phyloP scores from a whole-genome alignment of 768 basidiomycete genomes.

The Tulasnella sp. region DNA sequence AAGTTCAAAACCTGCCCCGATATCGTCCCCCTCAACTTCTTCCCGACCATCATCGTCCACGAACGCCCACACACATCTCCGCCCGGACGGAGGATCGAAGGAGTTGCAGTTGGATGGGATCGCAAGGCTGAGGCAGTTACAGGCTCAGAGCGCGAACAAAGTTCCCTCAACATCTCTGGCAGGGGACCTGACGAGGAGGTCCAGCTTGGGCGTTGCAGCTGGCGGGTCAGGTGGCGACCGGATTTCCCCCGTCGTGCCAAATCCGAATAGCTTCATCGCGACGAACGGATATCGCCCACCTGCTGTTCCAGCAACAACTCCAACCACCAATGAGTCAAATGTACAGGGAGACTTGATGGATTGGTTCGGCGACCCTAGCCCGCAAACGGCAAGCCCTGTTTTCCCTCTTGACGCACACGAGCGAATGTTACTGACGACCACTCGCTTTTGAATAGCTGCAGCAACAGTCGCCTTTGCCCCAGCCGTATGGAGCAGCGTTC shows the following conservation, averaged over 20 bases:
- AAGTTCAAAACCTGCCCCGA: neutral
- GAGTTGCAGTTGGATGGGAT: conserved; percentile 4
- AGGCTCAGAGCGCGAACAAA: neutral
- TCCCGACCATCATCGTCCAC: neutral
- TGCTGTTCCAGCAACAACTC: conserved; percentile 4
- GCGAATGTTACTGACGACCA: neutral
- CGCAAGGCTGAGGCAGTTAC: neutral
- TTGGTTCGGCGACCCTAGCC: neutral
- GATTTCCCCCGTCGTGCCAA: neutral
- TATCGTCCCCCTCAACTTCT: neutral
- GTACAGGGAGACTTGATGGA: neutral
- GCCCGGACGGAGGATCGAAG: neutral
- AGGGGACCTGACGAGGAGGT: neutral
- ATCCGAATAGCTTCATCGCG: neutral
- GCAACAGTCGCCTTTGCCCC: neutral
- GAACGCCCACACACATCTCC: neutral
- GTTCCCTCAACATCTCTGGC: neutral
- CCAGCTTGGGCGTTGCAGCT: neutral
- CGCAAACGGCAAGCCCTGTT: neutral
- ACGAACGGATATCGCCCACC: neutral
- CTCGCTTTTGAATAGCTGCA: neutral
- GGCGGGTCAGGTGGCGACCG: neutral
- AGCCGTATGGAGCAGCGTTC: neutral
- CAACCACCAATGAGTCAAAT: neutral
- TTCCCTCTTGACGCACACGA: neutral